Base-by-base conservation (phyloP, 208 protist species). In the Hexamita inflata region DNA sequence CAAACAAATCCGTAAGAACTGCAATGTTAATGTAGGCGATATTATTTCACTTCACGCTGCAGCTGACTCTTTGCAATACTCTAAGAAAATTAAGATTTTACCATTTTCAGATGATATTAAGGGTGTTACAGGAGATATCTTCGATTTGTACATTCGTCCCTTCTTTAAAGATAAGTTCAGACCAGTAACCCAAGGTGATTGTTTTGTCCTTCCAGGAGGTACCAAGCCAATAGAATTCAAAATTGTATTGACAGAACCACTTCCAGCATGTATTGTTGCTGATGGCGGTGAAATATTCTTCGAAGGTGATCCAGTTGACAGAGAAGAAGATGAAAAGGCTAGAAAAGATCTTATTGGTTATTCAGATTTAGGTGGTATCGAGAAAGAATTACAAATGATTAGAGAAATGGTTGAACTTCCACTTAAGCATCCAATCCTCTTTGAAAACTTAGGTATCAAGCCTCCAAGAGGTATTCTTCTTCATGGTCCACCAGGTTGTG, bases 211-310 rank as follows among this genome's bases (percentile, higher is more conserved):
- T 59, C 89, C 91, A 62, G 95, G 90, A 68, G 92, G 90, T 49
- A 98, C 98, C 92, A 86, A 93, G 41, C 88, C 93, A 13, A 66
- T 66, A n/a, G 96, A 99, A 86, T 99, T 99, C 86, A 99, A 99
- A 86, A 93, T 99, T n/a, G 92, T 98, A 2, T 94, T 97, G 76
- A 92, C 91, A 39, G 96, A 99, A 78, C 95, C 96, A 26, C 87
- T 85, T 0, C 90, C 93, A 39, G 95, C 89, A 80, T 96, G 94
- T 88, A 97, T 98, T 74, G 79, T 99, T 42, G 88, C 93, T 4
- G 93, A 93, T 32, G 92, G 98, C 59, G 99, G 95, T 0, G 87
- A 97, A 53, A 98, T 99, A 82, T 94, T 97, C 87, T 97, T 90
- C 80, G 96, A 99, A 79, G 96, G 96, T 58, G 95, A 99, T 57